Percentiles rank a stretch among this genome's conserved stretches.
phyloP scores from a whole-genome alignment of 164 flowering plant genomes.

The Saururus chinensis region DNA sequence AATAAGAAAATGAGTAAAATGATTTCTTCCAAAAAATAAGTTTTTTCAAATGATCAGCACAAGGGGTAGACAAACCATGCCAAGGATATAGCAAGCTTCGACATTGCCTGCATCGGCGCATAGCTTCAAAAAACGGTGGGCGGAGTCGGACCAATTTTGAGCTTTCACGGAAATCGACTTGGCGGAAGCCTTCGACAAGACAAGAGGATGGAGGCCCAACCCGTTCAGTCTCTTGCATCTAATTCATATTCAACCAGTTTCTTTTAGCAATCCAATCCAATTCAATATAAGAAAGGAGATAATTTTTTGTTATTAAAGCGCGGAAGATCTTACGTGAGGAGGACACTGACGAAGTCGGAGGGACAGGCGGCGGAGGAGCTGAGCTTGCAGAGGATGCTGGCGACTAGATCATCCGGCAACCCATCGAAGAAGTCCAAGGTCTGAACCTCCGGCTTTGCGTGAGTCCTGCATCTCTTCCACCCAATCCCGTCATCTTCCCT shows the following conservation, averaged over 20 bases:
- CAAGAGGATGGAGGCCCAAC: conserved; percentile 39
- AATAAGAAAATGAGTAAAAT: not conserved
- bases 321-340: conserved; percentile 39
- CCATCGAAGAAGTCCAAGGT: conserved; percentile 40
- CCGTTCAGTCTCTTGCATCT: conserved; percentile 69
- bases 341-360: conserved; percentile 39
- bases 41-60: too few relatives aligned
- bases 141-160: conserved; percentile 53
- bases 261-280: not conserved
- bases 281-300: not conserved
- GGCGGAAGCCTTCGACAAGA: conserved; percentile 39
- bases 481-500: not conserved
- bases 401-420: conserved; percentile 63
- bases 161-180: conserved; percentile 38
- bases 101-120: conserved; percentile 66
- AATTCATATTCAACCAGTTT: conserved; percentile 3
- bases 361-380: conserved; percentile 43
- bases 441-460: conserved; percentile 7
- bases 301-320: too few relatives aligned
- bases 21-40: too few relatives aligned
- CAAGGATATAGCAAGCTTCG: conserved; percentile 75
- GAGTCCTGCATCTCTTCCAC: conserved; percentile 17
- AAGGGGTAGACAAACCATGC: conserved; percentile 45
- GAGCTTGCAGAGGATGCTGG: conserved; percentile 47
- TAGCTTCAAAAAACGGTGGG: conserved; percentile 58